Base-by-base conservation (phyloP, 129 eudicot species). In the Sambucus nigra region DNA sequence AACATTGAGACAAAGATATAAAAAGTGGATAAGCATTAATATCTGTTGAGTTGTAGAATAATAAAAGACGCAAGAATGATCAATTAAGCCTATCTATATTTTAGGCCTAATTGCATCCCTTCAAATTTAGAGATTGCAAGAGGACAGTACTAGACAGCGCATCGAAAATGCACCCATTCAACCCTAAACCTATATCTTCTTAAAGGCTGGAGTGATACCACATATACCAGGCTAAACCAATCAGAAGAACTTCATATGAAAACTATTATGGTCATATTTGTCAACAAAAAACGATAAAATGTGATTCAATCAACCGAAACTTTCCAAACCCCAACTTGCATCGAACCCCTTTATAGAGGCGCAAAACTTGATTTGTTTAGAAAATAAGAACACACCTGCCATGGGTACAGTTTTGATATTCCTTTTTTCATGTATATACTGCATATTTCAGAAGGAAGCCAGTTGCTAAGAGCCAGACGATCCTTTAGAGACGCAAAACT, bases 361-460 rank as follows among this genome's bases (percentile, higher is more conserved):
- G 8, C 35, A 51, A 26, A 25, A 27, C 47, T 22, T 4, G 41
- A 56, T 52, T 20, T 11, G 40, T 14, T 59, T 27, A 12, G 29
- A 45, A 29, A 54, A 44, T 45, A 69, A 25, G 51, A 45, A 51
- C 7, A 19, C 64, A 86, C 99, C 99, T 91, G 99, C 99, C 99
- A 91, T 13, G 86, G 87, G 61, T 91, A 91, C 69, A 86, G 64
- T 65, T 86, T 82, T 19, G 84, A 80, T 56, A 91, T 85, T 57
- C 99, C 99, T 20, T 71, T 77, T 64, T 67, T 78, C 67, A 41
- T 77, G 66, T 91, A 91, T 14, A 69, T 69, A 51, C 31, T 57
- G 70, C 99, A 91, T 57, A 91, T 59, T 50, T 87, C 87, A 72
- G 75, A 51, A 20, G 99, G 99, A 54, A 91, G 94, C 99, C 99